These are phyloP conservation scores for Cornus controversa DNA, from an alignment of 148 eudicot species.

Conservation along the genomic window DNA sequence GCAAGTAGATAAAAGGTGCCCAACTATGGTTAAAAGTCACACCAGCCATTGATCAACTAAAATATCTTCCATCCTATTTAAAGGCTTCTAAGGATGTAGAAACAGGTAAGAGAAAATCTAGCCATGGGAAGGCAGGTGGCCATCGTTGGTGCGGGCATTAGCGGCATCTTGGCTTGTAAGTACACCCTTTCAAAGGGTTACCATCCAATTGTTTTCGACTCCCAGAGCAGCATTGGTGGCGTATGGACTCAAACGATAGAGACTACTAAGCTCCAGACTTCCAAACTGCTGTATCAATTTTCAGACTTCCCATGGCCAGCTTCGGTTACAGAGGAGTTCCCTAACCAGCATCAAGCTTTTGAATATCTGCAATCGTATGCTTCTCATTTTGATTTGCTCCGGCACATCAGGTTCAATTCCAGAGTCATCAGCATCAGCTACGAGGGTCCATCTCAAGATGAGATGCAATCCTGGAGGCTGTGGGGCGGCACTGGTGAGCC, in stretches of 20 bases:
- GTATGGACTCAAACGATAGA: conserved; percentile 65
- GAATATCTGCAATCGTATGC: conserved; percentile 66
- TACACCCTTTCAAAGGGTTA: conserved; percentile 61
- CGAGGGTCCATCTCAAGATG: conserved; percentile 39
- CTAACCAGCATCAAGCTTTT: conserved; percentile 40
- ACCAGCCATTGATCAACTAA: too few species aligned
- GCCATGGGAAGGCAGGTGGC: conserved; percentile 40
- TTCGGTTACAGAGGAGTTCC: conserved; percentile 37
- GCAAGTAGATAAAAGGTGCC: too few species aligned
- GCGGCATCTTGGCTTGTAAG: conserved; percentile 82
- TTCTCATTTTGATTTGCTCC: conserved; percentile 44
- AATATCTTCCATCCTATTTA: too few species aligned
- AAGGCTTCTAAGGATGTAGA: too few species aligned
- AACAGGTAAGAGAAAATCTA: too few species aligned
- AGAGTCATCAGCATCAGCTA: conserved; percentile 50
- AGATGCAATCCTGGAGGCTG: conserved; percentile 41
- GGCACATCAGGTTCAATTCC: conserved; percentile 39
- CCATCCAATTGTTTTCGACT: conserved; percentile 69
- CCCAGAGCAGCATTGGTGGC: conserved; percentile 53
- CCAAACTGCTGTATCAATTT: conserved; percentile 54
- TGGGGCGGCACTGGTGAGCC: conserved; percentile 66
- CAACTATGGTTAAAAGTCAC: too few species aligned
- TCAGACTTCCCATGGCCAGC: conserved; percentile 77
- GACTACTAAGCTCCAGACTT: conserved; percentile 66
- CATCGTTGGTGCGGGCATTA: conserved; percentile 69